Evolutionary conservation across 768 basidiomycete genomes (phyloP), one percentile per base, ranked within the genome.

Genomic region (Hemileccinum impolitum): DNA sequence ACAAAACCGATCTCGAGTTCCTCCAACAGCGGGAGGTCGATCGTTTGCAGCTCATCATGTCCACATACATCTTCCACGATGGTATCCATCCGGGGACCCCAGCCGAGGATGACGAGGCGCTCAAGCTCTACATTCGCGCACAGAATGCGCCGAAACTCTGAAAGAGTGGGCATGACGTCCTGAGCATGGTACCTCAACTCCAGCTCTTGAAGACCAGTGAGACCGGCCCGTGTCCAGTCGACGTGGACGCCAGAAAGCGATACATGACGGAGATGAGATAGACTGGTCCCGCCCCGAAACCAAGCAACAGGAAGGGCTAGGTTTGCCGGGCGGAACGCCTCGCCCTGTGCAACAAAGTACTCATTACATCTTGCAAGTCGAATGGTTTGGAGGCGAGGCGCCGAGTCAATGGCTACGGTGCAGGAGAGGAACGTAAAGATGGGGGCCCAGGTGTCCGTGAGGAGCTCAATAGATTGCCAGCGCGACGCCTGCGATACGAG

Each of bases 401-500:
- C 64, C 1, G 67, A 56, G 6, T 62, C 59, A 23, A 71, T 61
- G 9, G 60, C 45, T 11, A 59, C 62, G 4, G 76, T 73, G 46
- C 64, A 68, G 32, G 65, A 69, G 10, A 83, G 71, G 55, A 82
- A 80, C 9, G 72, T 67, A 55, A 74, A 76, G 12, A 82, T 75
- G 11, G 82, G 81, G 2, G 70, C 68, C 80, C 82, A 84, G 4
- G 79, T 84, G 53, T 84, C 82, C 1, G 78, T 73, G 41, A 79
- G 63, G n/a, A 84, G 67, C 41, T 77, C 74, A 39, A 83, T 43
- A 12, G 51, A 65, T 37, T 67, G 65, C 79, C 81, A 83, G 42
- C 79, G 73, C 18, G 55, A 40, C 8, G 70, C 71, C 25, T 77
- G 75, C 12, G 73, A 70, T 8, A 77, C 56, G 10, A 83, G 63